Evolutionary conservation across 1,284 basidiomycete species (phyloP), one percentile per base, ranked within the genome.

Genomic region (Ustilago loliicola): DNA sequence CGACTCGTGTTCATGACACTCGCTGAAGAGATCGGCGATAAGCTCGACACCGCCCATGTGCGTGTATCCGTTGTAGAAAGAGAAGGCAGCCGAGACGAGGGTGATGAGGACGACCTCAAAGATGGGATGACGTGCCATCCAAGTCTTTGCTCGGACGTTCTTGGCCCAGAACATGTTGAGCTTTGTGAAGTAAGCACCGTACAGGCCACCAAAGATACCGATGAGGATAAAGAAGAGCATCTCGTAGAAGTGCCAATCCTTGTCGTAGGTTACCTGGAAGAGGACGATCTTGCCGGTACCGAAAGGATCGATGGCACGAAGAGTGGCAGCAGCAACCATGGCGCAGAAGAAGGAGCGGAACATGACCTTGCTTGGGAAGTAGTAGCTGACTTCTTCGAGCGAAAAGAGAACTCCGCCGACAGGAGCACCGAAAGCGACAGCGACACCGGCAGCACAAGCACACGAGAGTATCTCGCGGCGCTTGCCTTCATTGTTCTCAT

Each of bases 31-130:
- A 30, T 89, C 88, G 29, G 81, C 85, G 50, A 99, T 93, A 19
- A 98, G 91, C 85, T 98, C 95, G 11, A 96, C 96, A 2, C 96
- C 96, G 52, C 95, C 93, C 92, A 98, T 95, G 34, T 93, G 91
- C 6, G 94, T 93, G 85, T 93, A 98, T 0, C 93, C 93, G 86
- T 97, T 98, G 70, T 94, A 87, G 88, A 96, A 97, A 78, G 93
- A 93, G 92, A 91, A 1, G 94, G 45, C 52, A 7, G 61, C 63
- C 50, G 82, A 62, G 55, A 64, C 56, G 11, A 66, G 86, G 70
- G 91, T 82, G 81, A 96, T 94, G 69, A 96, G 85, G 40, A 92
- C 85, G 6, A 98, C 96, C 87, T 99, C 96, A 2, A 91, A 81
- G 52, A 97, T 88, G 0, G 96, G 94, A 86, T 98, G 92, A 0